Evolutionary conservation across 2,329 filamentous ascomycete species (phyloP), one percentile per base, ranked within the genome.

Genomic region (Aspergillus sp.): DNA sequence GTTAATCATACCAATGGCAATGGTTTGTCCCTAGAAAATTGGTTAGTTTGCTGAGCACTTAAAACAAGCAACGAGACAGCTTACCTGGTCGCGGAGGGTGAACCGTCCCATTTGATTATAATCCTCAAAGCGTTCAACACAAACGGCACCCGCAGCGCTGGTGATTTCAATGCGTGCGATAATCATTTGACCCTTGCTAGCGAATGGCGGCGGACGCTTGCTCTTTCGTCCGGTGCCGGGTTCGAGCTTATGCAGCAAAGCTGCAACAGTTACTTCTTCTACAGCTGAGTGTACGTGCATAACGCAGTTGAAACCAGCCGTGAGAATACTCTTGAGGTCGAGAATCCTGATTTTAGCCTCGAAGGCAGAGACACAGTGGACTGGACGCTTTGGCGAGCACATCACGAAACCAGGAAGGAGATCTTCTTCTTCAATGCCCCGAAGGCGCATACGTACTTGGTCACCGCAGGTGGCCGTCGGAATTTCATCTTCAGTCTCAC

Each of bases 1-100:
- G 59, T 91, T 97, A 75, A 99, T 96, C 85, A 99, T 99, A 71
- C 95, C 95, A 79, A 99, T 99, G 56, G 95, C 95, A 80, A 99
- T 97, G 0, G 95, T 99, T 89, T 98, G 93, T 68, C 95, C 95
- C 88, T 98, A 71, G 22, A 55, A 24, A 51, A n/a, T 20, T 20
- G 15, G 17, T 38, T 42, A 47, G 26, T 11, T 13, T 42, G 34
- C 13, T 36, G 6, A 36, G 2, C 13, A 36, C 13, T n/a, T 36
- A 9, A 13, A 15, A 38, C 5, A 15, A 24, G 12, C 20, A 30
- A 64, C 52, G 41, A 17, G 24, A 50, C 9, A 17, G 68, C 81
- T 67, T 82, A 91, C 89, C 83, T 93, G 90, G 71, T 95, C 92
- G 83, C 92, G 83, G 53, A 96, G 83, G 17, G 92, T 96, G 76